A percentile compares a stretch with the other conserved stretches of the same genome.
Conservation (phyloP, 2,329 filamentous ascomycete species). For the Bipolaris victoriae region DNA sequence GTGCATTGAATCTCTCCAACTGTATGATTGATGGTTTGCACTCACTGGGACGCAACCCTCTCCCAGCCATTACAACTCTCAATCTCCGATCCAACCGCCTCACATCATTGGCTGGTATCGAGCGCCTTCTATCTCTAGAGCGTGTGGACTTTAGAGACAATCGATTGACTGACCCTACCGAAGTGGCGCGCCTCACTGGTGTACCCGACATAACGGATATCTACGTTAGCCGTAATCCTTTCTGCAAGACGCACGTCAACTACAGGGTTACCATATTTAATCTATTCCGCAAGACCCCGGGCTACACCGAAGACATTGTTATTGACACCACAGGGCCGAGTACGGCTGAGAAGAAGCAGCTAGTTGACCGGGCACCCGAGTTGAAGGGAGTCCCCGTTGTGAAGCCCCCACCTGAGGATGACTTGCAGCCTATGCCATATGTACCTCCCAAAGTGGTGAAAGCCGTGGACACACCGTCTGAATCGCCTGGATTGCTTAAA, state of each 20-base stretch:
- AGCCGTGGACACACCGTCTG: constrained; percentile 30
- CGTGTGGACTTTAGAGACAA: constrained; percentile 92
- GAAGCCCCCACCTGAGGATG: constrained; percentile 69
- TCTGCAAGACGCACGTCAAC: constrained; percentile 82
- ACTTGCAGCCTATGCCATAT: constrained; percentile 61
- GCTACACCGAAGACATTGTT: constrained; percentile 86
- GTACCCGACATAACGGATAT: constrained; percentile 92
- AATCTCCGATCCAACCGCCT: constrained; percentile 91
- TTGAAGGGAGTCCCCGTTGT: constrained; percentile 78
- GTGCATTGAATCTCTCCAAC: constrained; percentile 89
- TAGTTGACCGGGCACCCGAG: constrained; percentile 81
- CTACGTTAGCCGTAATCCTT: constrained; percentile 91
- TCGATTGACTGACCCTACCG: constrained; percentile 84
- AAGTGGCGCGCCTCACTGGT: constrained; percentile 85
- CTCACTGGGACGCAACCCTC: constrained; percentile 80
- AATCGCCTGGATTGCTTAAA: constrained; percentile 24
- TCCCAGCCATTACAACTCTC: constrained; percentile 91
- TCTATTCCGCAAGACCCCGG: constrained; percentile 86
- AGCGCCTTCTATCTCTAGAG: constrained; percentile 86
- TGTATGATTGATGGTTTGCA: constrained; percentile 98
- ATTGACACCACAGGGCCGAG: constrained; percentile 84
- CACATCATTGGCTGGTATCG: constrained; percentile 84
- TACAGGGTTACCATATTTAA: constrained; percentile 95
- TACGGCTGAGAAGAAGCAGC: constrained; percentile 82
- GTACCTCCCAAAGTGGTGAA: constrained; percentile 63